Evolutionary conservation across 2,329 filamentous ascomycete genomes (phyloP).

Genomic region (Grosmannia penicillata): DNA sequence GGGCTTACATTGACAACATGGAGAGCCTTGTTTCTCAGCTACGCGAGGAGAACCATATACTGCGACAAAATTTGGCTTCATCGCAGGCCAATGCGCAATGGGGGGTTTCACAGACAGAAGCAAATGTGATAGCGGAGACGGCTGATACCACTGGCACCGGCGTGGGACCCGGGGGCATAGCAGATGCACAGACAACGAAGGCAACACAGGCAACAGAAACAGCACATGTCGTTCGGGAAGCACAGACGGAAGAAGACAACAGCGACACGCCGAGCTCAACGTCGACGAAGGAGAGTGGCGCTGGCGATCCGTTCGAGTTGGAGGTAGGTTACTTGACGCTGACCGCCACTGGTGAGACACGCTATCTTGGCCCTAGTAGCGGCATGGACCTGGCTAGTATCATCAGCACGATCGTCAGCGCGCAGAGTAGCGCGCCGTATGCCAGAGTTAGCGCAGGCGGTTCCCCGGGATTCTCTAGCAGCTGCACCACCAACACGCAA

Average conservation of each 20-base stretch:
- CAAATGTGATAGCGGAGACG: too few relatives aligned
- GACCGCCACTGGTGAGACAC: constrained; percentile 4
- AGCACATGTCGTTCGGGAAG: too few relatives aligned
- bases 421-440: neutral
- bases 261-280: too few relatives aligned
- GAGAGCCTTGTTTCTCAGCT: constrained; percentile 6
- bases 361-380: constrained; percentile 9
- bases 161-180: too few relatives aligned
- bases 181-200: too few relatives aligned
- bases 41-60: constrained; percentile 4
- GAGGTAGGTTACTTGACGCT: constrained; percentile 4
- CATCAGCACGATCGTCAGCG: constrained; percentile 2
- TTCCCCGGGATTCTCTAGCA: too few relatives aligned
- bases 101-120: neutral
- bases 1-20: constrained; percentile 8
- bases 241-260: too few relatives aligned
- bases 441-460: neutral
- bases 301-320: neutral
- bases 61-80: neutral
- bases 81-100: neutral
- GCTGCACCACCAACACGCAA: too few relatives aligned
- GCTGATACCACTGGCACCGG: too few relatives aligned
- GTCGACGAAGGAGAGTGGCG: neutral
- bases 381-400: constrained; percentile 6
- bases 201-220: too few relatives aligned